These are phyloP conservation scores for Cyclostephanos tholiformis DNA, from an alignment of 108 stramenopile genomes.

Conservation along the genomic window DNA sequence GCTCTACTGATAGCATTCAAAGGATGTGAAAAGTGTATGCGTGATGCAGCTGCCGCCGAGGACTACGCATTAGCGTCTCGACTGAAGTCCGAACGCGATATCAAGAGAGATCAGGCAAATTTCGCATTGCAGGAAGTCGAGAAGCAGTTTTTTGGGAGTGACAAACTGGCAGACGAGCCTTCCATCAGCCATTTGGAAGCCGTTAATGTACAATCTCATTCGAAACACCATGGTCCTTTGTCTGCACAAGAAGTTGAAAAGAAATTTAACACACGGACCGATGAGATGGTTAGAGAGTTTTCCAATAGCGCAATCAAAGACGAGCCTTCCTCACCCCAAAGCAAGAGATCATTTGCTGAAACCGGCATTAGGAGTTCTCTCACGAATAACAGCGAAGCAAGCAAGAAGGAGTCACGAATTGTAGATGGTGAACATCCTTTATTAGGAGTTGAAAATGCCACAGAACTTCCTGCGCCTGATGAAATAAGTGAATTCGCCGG, in stretches of 20 bases:
- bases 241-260: conserved; percentile 20
- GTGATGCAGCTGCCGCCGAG: conserved; percentile 40
- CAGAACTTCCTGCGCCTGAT: conserved; percentile 61
- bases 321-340: conserved; percentile 33
- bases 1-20: conserved; percentile 40
- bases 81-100: conserved; percentile 52
- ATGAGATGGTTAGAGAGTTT: conserved; percentile 10
- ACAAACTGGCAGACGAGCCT: neutral
- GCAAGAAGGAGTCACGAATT: conserved; percentile 18
- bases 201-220: neutral
- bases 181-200: neutral
- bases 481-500: conserved; percentile 36
- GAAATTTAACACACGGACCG: conserved; percentile 17
- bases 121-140: conserved; percentile 40
- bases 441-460: conserved; percentile 52
- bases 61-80: conserved; percentile 49
- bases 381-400: conserved; percentile 5
- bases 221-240: neutral
- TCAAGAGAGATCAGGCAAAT: conserved; percentile 20
- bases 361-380: neutral
- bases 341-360: conserved; percentile 11
- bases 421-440: conserved; percentile 55
- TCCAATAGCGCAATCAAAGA: conserved; percentile 18
- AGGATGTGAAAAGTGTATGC: conserved; percentile 44
- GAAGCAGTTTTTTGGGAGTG: neutral